Base-by-base conservation (phyloP, 1,284 basidiomycete species). In the Inonotus hispidus region DNA sequence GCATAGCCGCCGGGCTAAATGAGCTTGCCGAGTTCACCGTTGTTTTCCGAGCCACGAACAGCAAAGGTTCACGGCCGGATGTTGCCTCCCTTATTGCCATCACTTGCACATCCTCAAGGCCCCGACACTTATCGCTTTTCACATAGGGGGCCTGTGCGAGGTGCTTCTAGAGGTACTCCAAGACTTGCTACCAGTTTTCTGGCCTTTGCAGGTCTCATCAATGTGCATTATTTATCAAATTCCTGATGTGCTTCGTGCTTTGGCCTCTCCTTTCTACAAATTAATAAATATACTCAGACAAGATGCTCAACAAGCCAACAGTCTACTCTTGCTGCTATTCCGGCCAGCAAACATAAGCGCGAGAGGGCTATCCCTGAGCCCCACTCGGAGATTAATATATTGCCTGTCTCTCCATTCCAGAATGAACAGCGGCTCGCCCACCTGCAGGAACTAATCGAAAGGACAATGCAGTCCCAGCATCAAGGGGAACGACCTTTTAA, bases 321-420 rank as follows among this genome's bases (percentile, higher is more conserved):
- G 21, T 25, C 16, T 56, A 35, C 54, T 13, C 11, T 41, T 3
- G 39, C 56, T 5, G 53, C 38, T 16, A 62, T 62, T 56, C 39
- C 56, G 25, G 41, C 41, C 13, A 56, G 56, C n/a, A 56, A 62
- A 47, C 57, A 56, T 11, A 46, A 57, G 25, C 19, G 55, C 29
- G 39, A 53, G 8, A 54, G 53, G 32, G 25, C 55, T 23, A 62
- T 56, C 23, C 61, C 61, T 16, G 61, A 62, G 56, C 61, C 61
- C 6, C 61, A 55, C 37, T 45, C 54, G 14, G 61, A 62, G 23
- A 56, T 62, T 29, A n/a, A n/a, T n/a, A 59, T 62, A 56, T 56
- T 56, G 14, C 61, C 61, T 2, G 61, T 62, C 14, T 62, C 61
- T 14, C 61, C 61, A 14, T 62, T 62, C 29, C 50, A 58, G 45